phyloP scores from a whole-genome alignment of 2,329 filamentous ascomycete species.

The Penicillium sp. region DNA sequence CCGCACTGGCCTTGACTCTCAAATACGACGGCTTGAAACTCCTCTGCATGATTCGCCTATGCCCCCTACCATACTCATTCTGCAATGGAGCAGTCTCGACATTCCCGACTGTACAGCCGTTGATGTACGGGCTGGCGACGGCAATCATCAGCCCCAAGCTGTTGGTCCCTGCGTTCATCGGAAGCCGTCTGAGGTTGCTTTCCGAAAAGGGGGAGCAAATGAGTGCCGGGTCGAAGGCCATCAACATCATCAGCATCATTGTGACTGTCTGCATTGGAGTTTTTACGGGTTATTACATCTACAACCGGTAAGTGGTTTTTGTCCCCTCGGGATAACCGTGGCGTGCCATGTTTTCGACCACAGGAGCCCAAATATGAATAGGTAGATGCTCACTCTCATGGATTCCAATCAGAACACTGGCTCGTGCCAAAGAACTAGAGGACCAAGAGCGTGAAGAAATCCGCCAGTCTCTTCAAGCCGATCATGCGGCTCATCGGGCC shows the following conservation, averaged over 20 bases:
- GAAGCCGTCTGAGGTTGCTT: constrained; percentile 71
- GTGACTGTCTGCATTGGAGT: constrained; percentile 66
- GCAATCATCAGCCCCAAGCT: constrained; percentile 79
- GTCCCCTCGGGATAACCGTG: background rate
- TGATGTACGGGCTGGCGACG: constrained; percentile 74
- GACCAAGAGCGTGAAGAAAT: constrained; percentile 41
- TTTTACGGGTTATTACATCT: constrained; percentile 77
- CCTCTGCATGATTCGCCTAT: constrained; percentile 84
- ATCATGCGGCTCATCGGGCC: constrained; percentile 31
- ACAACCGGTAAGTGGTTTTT: constrained; percentile 49
- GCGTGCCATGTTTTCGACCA: background rate
- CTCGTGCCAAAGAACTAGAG: constrained; percentile 45
- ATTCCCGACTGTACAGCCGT: constrained; percentile 76
- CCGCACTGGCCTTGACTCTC: constrained; percentile 79
- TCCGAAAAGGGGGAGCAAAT: constrained; percentile 80
- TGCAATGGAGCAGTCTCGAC: constrained; percentile 93
- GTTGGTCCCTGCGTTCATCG: constrained; percentile 87
- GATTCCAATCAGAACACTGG: constrained; percentile 38
- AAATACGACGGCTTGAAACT: constrained; percentile 86
- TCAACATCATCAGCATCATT: constrained; percentile 79
- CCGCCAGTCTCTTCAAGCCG: constrained; percentile 29
- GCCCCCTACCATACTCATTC: constrained; percentile 84
- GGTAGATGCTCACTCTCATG: background rate
- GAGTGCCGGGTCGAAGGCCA: constrained; percentile 66
- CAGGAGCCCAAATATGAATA: background rate